phyloP scores from a whole-genome alignment of 352 stramenopile genomes.

The Globisporangium carolinianum region DNA sequence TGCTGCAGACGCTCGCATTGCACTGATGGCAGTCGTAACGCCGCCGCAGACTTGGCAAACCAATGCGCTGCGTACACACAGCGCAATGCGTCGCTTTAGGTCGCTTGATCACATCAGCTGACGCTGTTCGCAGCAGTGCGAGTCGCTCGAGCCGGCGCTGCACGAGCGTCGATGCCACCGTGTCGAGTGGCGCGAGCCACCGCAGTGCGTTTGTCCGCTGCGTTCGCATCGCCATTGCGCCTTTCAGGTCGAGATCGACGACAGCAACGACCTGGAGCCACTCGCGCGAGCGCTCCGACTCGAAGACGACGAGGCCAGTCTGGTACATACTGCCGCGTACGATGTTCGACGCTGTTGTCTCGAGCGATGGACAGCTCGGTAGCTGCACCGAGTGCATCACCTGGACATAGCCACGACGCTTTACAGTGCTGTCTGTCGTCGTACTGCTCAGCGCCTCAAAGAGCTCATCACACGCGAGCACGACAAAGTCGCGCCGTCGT shows the following conservation, averaged over 20 bases:
- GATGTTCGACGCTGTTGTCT: constrained; percentile 18
- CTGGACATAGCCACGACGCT: constrained; percentile 34
- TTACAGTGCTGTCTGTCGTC: neutral
- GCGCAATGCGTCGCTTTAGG: constrained; percentile 11
- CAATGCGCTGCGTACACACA: constrained; percentile 15
- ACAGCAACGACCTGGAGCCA: constrained; percentile 21
- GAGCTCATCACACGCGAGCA: constrained; percentile 27
- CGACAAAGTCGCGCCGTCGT: constrained; percentile 32
- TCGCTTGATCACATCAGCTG: constrained; percentile 10
- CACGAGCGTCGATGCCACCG: constrained; percentile 7
- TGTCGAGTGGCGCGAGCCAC: constrained; percentile 7
- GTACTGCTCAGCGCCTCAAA: constrained; percentile 12
- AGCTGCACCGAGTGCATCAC: constrained; percentile 59
- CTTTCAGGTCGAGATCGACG: constrained; percentile 24
- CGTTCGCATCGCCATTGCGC: constrained; percentile 9
- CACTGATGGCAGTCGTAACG: constrained; percentile 17
- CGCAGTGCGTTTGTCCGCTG: constrained; percentile 11
- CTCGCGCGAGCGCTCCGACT: constrained; percentile 14
- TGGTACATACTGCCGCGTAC: constrained; percentile 31
- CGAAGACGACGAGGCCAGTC: constrained; percentile 28
- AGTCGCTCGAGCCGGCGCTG: constrained; percentile 16
- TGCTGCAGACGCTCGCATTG: constrained; percentile 11
- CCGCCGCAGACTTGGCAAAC: constrained; percentile 10
- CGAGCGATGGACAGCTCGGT: constrained; percentile 34
- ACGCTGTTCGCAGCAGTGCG: constrained; percentile 12